Conservation (phyloP, 345 rosid species). For the Microcos paniculata region DNA sequence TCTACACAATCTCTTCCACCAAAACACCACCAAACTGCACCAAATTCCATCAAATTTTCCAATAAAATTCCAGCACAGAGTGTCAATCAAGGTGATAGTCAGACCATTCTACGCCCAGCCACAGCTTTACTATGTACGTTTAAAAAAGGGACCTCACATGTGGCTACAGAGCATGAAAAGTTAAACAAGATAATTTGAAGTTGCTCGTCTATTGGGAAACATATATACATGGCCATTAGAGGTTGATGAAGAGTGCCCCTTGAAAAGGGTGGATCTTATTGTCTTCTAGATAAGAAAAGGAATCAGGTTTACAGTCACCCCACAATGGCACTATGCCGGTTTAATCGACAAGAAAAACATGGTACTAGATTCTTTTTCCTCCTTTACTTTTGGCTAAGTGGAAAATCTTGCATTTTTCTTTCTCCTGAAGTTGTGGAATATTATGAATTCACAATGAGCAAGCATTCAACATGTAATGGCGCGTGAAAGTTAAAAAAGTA, state of each 20-base stretch:
- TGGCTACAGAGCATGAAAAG: not conserved
- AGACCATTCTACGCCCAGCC: no score
- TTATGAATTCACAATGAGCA: not conserved
- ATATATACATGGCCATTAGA: not conserved
- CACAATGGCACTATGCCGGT: not conserved
- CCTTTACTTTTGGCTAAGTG: not conserved
- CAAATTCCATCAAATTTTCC: no score
- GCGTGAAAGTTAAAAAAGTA: not conserved
- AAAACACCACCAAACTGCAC: no score
- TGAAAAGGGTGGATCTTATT: not conserved
- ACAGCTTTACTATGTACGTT: no score
- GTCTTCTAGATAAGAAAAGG: not conserved
- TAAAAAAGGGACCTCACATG: not conserved
- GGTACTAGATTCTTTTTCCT: not conserved
- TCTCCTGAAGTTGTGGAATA: not conserved
- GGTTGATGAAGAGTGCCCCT: not conserved
- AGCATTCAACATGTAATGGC: not conserved
- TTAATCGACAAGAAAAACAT: not conserved
- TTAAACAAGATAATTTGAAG: not conserved
- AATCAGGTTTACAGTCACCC: not conserved
- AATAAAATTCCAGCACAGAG: no score
- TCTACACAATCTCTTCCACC: no score
- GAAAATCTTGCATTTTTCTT: not conserved
- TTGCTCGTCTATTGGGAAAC: not conserved
- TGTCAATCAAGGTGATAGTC: no score